Base-by-base conservation (phyloP, 2,329 filamentous ascomycete species). In the Neofusicoccum sp. region DNA sequence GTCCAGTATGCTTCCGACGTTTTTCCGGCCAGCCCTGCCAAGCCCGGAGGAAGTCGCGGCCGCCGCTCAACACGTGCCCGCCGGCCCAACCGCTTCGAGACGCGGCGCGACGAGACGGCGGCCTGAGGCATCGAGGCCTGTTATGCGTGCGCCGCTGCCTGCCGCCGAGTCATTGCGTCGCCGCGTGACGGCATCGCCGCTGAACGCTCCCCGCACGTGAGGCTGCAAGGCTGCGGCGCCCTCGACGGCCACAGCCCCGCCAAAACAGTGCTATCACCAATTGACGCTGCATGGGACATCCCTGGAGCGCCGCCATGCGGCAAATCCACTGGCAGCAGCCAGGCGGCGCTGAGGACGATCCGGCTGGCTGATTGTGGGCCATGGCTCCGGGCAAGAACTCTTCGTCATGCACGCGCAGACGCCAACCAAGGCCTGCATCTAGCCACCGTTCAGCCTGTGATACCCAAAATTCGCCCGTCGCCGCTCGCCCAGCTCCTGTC, bases 371-470 rank as follows among this genome's bases (percentile, higher is more conserved):
- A 50, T 49, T 36, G 47, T 62, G 59, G 39, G 28, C 29, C 8
- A 44, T 54, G 29, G 39, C 61, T 39, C 44, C 60, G 47, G 36
- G 14, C 59, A 37, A 22, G 39, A 56, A 45, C 43, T 33, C 60
- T 54, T 47, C 49, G 49, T 45, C 49, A 56, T 62, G 61, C 61
- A 62, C 31, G 60, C 48, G 47, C 59, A 62, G 59, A 49, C 49
- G 60, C 60, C 49, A 44, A 62, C 41, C 47, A 50, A 37, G 60
- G 50, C 60, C 48, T 52, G 50, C 50, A 56, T 62, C 34, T 62
- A 37, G 59, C 59, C 47, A 62, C 59, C 47, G 34, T 33, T 29
- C 50, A 49, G 61, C 61, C 61, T 62, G 61, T 62, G 48, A 62
- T 56, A 62, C 61, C 48, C 48, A 43, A 45, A 61, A 31, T 45